These are phyloP conservation scores for Pseudocercospora fijiensis DNA, from an alignment of 2,329 filamentous ascomycete genomes.

Conservation along the genomic window DNA sequence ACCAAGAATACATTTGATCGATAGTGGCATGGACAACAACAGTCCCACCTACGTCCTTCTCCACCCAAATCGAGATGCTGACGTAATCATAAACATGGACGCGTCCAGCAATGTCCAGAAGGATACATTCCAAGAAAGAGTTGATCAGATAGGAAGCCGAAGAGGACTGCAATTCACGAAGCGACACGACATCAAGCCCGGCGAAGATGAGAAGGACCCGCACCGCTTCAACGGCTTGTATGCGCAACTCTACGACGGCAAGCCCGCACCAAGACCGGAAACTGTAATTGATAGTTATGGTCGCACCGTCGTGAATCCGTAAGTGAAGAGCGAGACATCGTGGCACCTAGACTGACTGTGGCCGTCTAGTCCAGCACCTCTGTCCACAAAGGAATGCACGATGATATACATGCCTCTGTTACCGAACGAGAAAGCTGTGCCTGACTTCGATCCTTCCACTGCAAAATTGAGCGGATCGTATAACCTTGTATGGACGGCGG, in stretches of 20 bases:
- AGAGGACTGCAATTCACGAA: constrained; percentile 37
- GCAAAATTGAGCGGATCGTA: constrained; percentile 37
- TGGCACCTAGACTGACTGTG: neutral
- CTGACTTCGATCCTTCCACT: constrained; percentile 36
- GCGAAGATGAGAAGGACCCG: constrained; percentile 27
- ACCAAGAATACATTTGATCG: constrained; percentile 39
- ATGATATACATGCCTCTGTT: constrained; percentile 39
- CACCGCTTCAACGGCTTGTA: constrained; percentile 36
- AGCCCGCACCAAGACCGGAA: constrained; percentile 23
- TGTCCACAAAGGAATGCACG: constrained; percentile 29
- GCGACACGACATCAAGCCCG: constrained; percentile 30
- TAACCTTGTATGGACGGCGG: constrained; percentile 39
- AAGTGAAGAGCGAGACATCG: neutral
- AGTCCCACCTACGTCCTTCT: constrained; percentile 37
- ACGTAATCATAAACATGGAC: constrained; percentile 40
- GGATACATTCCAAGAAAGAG: constrained; percentile 37
- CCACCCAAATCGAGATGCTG: constrained; percentile 31
- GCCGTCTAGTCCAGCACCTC: constrained; percentile 25
- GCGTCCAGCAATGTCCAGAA: constrained; percentile 38
- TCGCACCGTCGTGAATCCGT: constrained; percentile 31
- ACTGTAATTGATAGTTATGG: constrained; percentile 37
- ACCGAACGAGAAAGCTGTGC: constrained; percentile 37
- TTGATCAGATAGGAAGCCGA: constrained; percentile 37
- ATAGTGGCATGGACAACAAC: constrained; percentile 41
- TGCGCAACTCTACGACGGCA: constrained; percentile 36